Conservation (phyloP, 805 yeast species). For the Wickerhamiella azyma region DNA sequence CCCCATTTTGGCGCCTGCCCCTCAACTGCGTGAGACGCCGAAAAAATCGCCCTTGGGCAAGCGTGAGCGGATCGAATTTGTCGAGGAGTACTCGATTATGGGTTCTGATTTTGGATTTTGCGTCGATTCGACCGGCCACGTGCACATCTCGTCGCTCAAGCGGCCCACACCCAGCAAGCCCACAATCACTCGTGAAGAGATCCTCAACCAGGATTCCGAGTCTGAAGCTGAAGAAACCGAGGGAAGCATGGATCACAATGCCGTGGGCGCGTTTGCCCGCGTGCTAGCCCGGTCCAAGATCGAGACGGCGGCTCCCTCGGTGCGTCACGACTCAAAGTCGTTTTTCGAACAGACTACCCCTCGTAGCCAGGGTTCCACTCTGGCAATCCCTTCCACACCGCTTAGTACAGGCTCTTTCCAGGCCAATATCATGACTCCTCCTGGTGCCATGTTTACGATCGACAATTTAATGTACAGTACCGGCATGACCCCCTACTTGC, state of each 20-base stretch:
- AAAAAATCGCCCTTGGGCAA: background rate
- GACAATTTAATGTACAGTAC: constrained; percentile 17
- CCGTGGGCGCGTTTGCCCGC: constrained; percentile 19
- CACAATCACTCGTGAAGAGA: background rate
- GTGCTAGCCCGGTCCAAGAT: constrained; percentile 15
- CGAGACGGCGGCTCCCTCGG: constrained; percentile 1
- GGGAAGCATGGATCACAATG: constrained; percentile 12
- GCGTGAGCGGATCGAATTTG: background rate
- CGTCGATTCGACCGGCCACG: constrained; percentile 7
- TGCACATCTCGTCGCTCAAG: constrained; percentile 2
- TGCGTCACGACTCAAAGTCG: background rate
- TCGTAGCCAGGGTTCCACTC: constrained; percentile 5
- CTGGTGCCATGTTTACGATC: constrained; percentile 16
- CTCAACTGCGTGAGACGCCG: background rate
- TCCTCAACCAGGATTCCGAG: constrained; percentile 10
- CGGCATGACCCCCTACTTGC: constrained; percentile 21
- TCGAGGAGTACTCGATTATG: constrained; percentile 9
- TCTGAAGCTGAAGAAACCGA: constrained; percentile 6
- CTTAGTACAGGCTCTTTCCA: constrained; percentile 8
- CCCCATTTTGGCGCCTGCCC: background rate
- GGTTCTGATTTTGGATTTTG: constrained; percentile 9
- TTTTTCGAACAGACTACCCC: background rate
- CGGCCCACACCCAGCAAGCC: background rate
- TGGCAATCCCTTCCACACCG: constrained; percentile 6
- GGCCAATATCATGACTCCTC: constrained; percentile 16